Evolutionary conservation across 805 yeast species (phyloP), one percentile per base, ranked within the genome.

Genomic region (Candida vaughaniae): DNA sequence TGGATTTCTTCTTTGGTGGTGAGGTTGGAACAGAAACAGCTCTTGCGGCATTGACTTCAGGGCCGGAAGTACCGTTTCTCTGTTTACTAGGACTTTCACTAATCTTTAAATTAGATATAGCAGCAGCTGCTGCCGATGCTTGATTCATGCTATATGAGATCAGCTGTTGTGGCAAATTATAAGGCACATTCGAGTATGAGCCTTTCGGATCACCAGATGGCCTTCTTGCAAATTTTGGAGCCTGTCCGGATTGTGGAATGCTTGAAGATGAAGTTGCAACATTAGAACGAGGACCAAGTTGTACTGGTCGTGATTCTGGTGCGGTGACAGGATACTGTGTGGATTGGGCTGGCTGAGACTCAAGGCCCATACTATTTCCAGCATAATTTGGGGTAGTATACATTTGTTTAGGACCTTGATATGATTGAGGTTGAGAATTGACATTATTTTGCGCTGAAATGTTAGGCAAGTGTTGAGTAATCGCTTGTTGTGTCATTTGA

Each of bases 71-170:
- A 20, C 10, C 10, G 9, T 6, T 6, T 7, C 15, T 29, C 25
- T 18, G 15, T 11, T 29, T 20, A n/a, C 19, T 25, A 11, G 16
- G 25, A 10, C 12, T 25, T 6, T 33, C 36, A 10, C 14, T 16
- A 3, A 36, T 25, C 9, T 20, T 30, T 22, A 36, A 26, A 12
- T 36, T 36, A 6, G 28, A 11, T 22, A 31, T 28, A 5, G 36
- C 36, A 14, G 36, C 25, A 12, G 41, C 41, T 15, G 41, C 36
- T n/a, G 36, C 35, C 6, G 30, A 29, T 25, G 39, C 35, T 16
- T 25, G 35, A n/a, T 17, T 30, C 33, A 25, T 25, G 17, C 28
- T 25, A 23, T 29, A 17, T 8, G n/a, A 9, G 4, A 16, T 16
- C 8, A 16, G 12, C 16, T 28, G 28, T 6, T 9, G 16, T 8